Conservation (phyloP, 495 filamentous ascomycete genomes). For the Copromyces sp. region DNA sequence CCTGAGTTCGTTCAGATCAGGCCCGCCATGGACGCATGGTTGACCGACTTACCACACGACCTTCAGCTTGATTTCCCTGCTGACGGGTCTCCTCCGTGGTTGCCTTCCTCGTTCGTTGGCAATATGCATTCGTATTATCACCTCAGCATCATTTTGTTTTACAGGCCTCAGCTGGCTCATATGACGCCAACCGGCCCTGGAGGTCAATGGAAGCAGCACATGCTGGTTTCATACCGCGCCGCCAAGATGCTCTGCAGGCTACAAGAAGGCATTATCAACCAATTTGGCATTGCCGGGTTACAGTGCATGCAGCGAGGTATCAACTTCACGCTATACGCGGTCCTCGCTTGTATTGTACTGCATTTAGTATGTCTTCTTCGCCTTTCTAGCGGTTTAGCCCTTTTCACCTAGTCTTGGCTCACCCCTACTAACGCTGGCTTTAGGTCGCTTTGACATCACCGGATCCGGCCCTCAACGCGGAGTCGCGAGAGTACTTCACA, state of each 20-base stretch:
- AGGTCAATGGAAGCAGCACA: conserved; percentile 77
- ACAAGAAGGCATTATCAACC: conserved; percentile 74
- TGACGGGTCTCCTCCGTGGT: conserved; percentile 73
- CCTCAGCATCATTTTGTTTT: conserved; percentile 75
- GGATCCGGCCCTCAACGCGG: conserved; percentile 74
- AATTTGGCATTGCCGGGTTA: conserved; percentile 70
- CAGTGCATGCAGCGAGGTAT: conserved; percentile 92
- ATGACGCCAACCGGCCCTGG: conserved; percentile 63
- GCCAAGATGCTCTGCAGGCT: conserved; percentile 82
- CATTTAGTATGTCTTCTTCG: conserved; percentile 62
- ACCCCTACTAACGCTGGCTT: neutral
- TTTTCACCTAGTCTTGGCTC: neutral
- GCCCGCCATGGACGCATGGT: conserved; percentile 63
- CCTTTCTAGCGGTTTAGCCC: neutral
- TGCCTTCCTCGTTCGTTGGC: conserved; percentile 81
- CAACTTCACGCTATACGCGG: conserved; percentile 88
- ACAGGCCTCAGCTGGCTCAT: conserved; percentile 75
- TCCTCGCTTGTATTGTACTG: conserved; percentile 88
- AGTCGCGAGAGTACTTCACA: conserved; percentile 84
- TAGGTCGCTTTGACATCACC: conserved; percentile 91
- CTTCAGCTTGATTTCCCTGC: conserved; percentile 67
- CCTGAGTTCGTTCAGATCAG: conserved; percentile 74
- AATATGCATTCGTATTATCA: conserved; percentile 93
- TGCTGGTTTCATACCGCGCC: conserved; percentile 75
- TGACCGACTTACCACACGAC: conserved; percentile 65